Conservation (phyloP, 2,329 filamentous ascomycete genomes). For the Ophiostoma tasmaniense region DNA sequence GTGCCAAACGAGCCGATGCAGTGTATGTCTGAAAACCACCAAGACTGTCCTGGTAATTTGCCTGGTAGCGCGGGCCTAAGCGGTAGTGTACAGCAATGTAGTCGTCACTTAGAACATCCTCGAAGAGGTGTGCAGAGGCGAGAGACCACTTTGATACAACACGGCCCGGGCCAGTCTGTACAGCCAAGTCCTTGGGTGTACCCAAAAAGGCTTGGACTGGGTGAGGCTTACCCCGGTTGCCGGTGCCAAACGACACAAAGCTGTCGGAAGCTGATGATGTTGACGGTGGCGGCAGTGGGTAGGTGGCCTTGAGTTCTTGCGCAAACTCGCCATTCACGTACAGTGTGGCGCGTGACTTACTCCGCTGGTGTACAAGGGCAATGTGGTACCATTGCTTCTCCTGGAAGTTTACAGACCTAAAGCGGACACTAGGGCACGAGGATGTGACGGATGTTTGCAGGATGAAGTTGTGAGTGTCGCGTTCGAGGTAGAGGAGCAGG, state of each 20-base stretch:
- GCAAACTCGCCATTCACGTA: conserved; percentile 91
- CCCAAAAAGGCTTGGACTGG: conserved; percentile 88
- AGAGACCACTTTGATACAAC: conserved; percentile 74
- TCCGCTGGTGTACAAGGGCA: conserved; percentile 73
- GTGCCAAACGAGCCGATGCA: conserved; percentile 80
- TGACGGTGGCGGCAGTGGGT: conserved; percentile 65
- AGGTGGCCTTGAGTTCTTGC: conserved; percentile 83
- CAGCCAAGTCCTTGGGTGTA: conserved; percentile 80
- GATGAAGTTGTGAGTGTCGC: conserved; percentile 88
- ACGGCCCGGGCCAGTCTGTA: conserved; percentile 61
- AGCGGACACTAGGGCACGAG: conserved; percentile 79
- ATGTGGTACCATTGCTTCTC: conserved; percentile 87
- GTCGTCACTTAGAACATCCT: conserved; percentile 83
- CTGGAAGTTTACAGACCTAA: conserved; percentile 73
- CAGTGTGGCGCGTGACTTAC: conserved; percentile 73
- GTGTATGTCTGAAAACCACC: conserved; percentile 95
- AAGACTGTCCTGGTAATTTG: conserved; percentile 93
- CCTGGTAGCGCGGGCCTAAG: conserved; percentile 82
- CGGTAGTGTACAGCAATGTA: conserved; percentile 84
- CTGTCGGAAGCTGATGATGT: conserved; percentile 56
- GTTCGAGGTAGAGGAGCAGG: conserved; percentile 85
- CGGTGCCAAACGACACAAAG: conserved; percentile 60
- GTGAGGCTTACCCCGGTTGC: conserved; percentile 41
- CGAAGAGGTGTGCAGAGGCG: conserved; percentile 80
- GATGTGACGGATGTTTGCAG: conserved; percentile 90